These are phyloP conservation scores for Rickenella mellea DNA, from an alignment of 768 basidiomycete species.

Conservation along the genomic window DNA sequence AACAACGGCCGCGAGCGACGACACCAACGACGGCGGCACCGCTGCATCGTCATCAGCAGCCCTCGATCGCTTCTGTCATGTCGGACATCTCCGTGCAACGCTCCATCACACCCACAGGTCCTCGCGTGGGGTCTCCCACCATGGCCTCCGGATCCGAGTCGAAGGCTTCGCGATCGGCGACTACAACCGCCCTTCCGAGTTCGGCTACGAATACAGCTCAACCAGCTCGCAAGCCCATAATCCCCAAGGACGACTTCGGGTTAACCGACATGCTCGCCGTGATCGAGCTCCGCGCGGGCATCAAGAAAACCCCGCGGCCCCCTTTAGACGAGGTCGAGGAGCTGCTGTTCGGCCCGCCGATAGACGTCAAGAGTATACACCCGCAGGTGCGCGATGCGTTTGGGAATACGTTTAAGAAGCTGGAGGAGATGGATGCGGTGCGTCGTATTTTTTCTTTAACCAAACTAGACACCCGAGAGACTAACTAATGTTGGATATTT, in stretches of 20 bases:
- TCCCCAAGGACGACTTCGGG: slow-evolving; percentile 81
- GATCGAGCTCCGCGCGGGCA: slow-evolving; percentile 56
- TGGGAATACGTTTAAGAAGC: slow-evolving; percentile 54
- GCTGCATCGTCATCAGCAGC: slow-evolving; percentile 35
- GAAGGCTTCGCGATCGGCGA: slow-evolving; percentile 4
- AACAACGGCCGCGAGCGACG: slow-evolving; percentile 22
- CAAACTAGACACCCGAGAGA: neutral
- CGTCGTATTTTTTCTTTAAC: slow-evolving; percentile 5
- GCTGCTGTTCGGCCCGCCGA: slow-evolving; percentile 56
- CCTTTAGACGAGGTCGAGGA: slow-evolving; percentile 60
- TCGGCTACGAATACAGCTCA: slow-evolving; percentile 29
- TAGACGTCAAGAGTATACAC: slow-evolving; percentile 57
- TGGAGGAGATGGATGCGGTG: slow-evolving; percentile 79
- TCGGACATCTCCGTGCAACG: slow-evolving; percentile 49
- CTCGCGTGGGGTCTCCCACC: slow-evolving; percentile 6
- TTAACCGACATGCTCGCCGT: slow-evolving; percentile 80
- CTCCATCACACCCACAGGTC: slow-evolving; percentile 11
- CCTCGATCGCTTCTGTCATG: slow-evolving; percentile 68
- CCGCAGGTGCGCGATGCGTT: slow-evolving; percentile 67
- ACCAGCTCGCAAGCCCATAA: slow-evolving; percentile 13
- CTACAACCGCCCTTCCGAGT: slow-evolving; percentile 1
- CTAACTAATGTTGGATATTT: neutral
- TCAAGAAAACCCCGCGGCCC: slow-evolving; percentile 23
- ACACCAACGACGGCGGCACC: slow-evolving; percentile 11
- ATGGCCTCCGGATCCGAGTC: slow-evolving; percentile 4